Evolutionary conservation across 176 grass and related monocot genomes (phyloP), one percentile per base, ranked within the genome.

Genomic region (Bothriochloa decipiens): DNA sequence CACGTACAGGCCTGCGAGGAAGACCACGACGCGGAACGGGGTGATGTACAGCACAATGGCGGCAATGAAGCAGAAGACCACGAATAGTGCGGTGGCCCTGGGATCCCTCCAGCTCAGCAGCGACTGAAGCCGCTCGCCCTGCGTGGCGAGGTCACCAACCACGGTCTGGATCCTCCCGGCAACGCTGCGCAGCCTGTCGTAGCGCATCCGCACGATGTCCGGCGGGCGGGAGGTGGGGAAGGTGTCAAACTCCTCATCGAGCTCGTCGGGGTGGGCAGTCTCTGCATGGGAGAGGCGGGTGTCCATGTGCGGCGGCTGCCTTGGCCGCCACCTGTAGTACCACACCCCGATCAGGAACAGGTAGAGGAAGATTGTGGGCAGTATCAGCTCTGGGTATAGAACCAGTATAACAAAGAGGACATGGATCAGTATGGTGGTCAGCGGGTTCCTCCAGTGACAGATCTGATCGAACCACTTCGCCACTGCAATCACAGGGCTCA

Each of bases 51-150:
- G 88, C 26, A 93, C 85, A 0, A 93, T 82, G 11, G 91, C 91
- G 0, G 88, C 78, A 0, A 85, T 80, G 70, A 93, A 89, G 52
- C 91, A 93, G 50, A 93, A 87, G 65, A 82, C 84, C 73, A 93
- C 87, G 11, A 93, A 93, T 3, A 93, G 82, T 0, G 91, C 88
- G 0, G 91, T 93, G 18, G 91, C 91, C 77, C 91, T 90, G 0
- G 91, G 87, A 29, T 93, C 91, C 64, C 91, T 84, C 91, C 91
- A 93, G 88, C 91, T 93, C 47, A 93, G 75, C 46, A 93, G 72
- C 7, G 88, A 85, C 23, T 93, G 91, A n/a, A 93, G 86, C 67
- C 91, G 82, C 20, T 93, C 91, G 40, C 91, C 91, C 28, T 93
- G 91, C 10, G 91, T 93, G 4, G 91, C 91, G 0, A 93, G 85